Evolutionary conservation across 495 filamentous ascomycete species (phyloP), one percentile per base, ranked within the genome.

Genomic region (Hypoxylon lienhwacheense): DNA sequence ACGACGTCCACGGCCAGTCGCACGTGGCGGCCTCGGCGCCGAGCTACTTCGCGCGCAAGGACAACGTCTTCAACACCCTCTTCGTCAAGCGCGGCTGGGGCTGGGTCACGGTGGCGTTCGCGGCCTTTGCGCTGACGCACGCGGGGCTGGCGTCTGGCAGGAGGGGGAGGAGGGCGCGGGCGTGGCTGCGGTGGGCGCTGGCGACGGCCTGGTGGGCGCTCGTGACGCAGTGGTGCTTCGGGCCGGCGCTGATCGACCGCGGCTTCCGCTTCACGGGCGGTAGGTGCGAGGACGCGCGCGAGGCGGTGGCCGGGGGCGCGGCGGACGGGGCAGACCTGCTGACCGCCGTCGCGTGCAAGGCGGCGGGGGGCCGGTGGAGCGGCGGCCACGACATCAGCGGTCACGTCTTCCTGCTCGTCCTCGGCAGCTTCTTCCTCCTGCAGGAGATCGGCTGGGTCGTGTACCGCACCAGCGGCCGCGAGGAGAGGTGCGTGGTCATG

Each of bases 71-170:
- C 78, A 98, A 98, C 68, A 53, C 84, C 35, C 77, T 88, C 55
- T 97, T 98, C 55, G 93, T 98, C 57, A 98, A 98, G 75, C 78
- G 87, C 37, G 93, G 90, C 39, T 98, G 93, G 93, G 76, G 86
- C 24, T 98, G 93, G 93, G 82, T 87, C 15, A 89, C 88, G 0
- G 53, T 78, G 16, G 82, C 86, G 5, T 88, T 95, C 54, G 66
- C 79, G 8, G 50, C 81, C 1, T 85, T 91, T 32, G 47, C 86
- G 2, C 55, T 78, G 15, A 81, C 79, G 15, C 85, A 90, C 55
- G 77, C 83, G 0, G 67, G 73, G 0, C 70, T 78, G 29, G 10
- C 48, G 59, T 5, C 29, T 65, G 6, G 36, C 67, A 0, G 77
- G 71, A 16, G 61, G 59, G 11, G 14, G 47, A 64, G 66, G n/a